phyloP scores from a whole-genome alignment of 139 green algal species.

The Astrephomene gubernaculifera region DNA sequence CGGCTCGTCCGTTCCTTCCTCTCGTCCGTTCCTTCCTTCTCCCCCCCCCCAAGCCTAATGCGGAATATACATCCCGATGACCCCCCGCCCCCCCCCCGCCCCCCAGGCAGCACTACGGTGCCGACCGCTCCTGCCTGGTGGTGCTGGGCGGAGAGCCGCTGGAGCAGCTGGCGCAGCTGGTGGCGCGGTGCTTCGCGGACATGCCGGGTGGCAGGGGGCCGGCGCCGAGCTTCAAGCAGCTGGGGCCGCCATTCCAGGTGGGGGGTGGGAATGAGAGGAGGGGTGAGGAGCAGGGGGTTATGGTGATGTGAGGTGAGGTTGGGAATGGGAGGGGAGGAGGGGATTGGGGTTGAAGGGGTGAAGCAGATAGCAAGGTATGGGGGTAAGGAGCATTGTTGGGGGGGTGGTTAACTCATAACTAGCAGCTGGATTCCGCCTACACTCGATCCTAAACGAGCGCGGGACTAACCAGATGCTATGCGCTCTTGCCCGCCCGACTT shows the following conservation, averaged over 20 bases:
- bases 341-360: no score
- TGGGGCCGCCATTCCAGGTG: conserved; percentile 69
- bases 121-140: conserved; percentile 93
- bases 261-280: not conserved
- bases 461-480: no score
- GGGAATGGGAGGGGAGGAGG: no score
- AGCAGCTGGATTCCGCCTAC: no score
- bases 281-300: not conserved
- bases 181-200: conserved; percentile 52
- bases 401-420: no score
- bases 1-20: not conserved
- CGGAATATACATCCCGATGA: no score
- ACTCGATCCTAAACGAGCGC: no score
- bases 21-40: not conserved
- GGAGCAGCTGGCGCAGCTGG: conserved; percentile 74
- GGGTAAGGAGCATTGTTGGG: no score
- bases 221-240: conserved; percentile 49
- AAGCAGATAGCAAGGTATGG: no score
- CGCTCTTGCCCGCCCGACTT: not conserved
- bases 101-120: conserved; percentile 84
- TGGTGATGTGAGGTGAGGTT: not conserved
- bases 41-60: no score
- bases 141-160: conserved; percentile 91
- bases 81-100: conserved; percentile 36
- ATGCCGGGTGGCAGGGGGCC: conserved; percentile 65